These are phyloP conservation scores for Cryomyces minteri DNA, from an alignment of 495 filamentous ascomycete genomes.

Conservation along the genomic window DNA sequence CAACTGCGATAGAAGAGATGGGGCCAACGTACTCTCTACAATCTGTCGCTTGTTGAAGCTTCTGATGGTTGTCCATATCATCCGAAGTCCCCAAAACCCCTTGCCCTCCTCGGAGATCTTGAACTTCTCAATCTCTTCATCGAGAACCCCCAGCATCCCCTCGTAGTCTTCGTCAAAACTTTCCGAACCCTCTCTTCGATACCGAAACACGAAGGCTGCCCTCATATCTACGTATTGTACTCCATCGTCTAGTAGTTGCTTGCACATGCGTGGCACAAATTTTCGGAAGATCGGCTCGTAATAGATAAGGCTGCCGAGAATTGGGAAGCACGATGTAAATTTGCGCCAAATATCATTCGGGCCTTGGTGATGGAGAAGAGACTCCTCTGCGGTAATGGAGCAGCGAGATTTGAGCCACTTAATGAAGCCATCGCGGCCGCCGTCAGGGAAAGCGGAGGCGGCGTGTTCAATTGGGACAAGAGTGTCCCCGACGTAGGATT, in stretches of 20 bases:
- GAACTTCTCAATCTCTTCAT: constrained; percentile 67
- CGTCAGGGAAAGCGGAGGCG: constrained; percentile 53
- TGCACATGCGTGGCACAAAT: constrained; percentile 50
- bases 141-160: constrained; percentile 48
- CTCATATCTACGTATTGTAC: constrained; percentile 63
- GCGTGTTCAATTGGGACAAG: constrained; percentile 42
- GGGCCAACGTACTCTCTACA: constrained; percentile 28
- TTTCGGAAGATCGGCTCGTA: constrained; percentile 84
- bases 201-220: constrained; percentile 38
- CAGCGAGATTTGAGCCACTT: constrained; percentile 61
- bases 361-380: constrained; percentile 64
- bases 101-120: constrained; percentile 48
- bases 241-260: constrained; percentile 52
- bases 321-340: constrained; percentile 49
- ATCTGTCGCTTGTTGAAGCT: constrained; percentile 41
- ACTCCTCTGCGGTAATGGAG: constrained; percentile 49
- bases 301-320: constrained; percentile 54
- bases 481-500: constrained; percentile 25
- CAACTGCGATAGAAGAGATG: neutral
- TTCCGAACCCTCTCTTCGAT: constrained; percentile 38
- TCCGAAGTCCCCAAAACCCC: constrained; percentile 64
- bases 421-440: constrained; percentile 51
- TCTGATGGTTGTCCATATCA: constrained; percentile 74
- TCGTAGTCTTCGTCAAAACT: constrained; percentile 39
- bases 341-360: constrained; percentile 63